Conservation (phyloP, 345 rosid genomes). For the Cardamine chenopodiifolia region DNA sequence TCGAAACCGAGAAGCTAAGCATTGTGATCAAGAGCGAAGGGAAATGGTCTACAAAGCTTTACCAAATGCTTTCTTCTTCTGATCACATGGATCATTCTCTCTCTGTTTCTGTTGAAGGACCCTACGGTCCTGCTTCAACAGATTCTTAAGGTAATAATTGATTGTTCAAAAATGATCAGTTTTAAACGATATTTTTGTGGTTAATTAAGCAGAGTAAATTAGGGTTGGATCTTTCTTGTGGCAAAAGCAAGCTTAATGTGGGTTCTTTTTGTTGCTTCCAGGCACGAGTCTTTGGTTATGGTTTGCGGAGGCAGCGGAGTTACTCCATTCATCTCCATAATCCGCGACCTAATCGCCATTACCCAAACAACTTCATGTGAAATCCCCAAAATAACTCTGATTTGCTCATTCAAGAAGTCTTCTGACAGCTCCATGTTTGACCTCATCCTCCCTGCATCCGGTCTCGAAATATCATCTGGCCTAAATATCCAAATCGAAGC, state of each 20-base stretch:
- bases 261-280: constrained; percentile 10
- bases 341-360: constrained; percentile 55
- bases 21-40: constrained; percentile 71
- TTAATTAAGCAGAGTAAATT: background rate
- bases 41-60: constrained; percentile 72
- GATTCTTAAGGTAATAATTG: constrained; percentile 56
- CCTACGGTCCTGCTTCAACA: constrained; percentile 81
- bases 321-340: constrained; percentile 78
- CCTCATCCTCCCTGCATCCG: constrained; percentile 55
- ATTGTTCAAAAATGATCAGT: background rate
- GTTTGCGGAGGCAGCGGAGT: constrained; percentile 92
- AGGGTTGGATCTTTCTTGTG: background rate
- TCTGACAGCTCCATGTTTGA: constrained; percentile 69
- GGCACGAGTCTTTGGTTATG: constrained; percentile 75
- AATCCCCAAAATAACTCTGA: constrained; percentile 53
- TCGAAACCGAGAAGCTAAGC: constrained; percentile 69
- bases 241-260: background rate
- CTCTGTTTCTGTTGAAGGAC: constrained; percentile 75
- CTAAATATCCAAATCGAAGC: constrained; percentile 60
- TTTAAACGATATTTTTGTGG: background rate
- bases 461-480: constrained; percentile 39
- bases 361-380: constrained; percentile 33
- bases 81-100: constrained; percentile 43
- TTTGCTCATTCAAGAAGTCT: constrained; percentile 58
- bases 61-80: constrained; percentile 62